Evolutionary conservation across 2,329 filamentous ascomycete species (phyloP).

Genomic region (Sarocladium strictum): DNA sequence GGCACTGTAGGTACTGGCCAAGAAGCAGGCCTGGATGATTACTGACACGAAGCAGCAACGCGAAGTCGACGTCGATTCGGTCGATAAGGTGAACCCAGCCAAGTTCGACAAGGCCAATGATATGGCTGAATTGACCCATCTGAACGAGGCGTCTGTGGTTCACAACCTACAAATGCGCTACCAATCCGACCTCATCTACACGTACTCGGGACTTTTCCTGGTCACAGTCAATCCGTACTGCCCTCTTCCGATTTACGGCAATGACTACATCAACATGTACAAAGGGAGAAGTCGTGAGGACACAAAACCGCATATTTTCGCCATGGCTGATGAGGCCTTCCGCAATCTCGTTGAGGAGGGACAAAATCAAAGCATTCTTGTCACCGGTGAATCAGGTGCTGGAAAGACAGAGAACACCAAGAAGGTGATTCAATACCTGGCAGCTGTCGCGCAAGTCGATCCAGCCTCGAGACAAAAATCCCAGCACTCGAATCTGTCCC

Average conservation of each 20-base stretch:
- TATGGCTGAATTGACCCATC: slow-evolving; percentile 96
- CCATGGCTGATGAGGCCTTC: slow-evolving; percentile 95
- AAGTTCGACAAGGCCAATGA: slow-evolving; percentile 99
- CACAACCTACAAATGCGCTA: slow-evolving; percentile 96
- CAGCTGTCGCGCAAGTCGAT: slow-evolving; percentile 85
- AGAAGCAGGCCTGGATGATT: neutral
- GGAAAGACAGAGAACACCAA: slow-evolving; percentile 99
- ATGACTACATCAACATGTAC: slow-evolving; percentile 98
- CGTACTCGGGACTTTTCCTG: slow-evolving; percentile 93
- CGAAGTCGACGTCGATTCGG: slow-evolving; percentile 76
- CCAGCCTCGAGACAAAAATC: slow-evolving; percentile 56
- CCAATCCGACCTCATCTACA: slow-evolving; percentile 94
- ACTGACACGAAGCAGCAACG: slow-evolving; percentile 56
- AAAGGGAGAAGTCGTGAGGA: slow-evolving; percentile 86
- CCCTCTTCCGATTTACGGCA: slow-evolving; percentile 86
- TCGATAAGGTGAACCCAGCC: slow-evolving; percentile 98
- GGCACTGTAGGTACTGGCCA: slow-evolving; percentile 61
- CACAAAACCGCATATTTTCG: slow-evolving; percentile 94
- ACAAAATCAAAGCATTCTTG: slow-evolving; percentile 92
- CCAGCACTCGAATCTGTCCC: slow-evolving; percentile 77
- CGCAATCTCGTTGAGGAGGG: slow-evolving; percentile 93
- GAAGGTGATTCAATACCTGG: slow-evolving; percentile 97
- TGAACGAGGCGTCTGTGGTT: slow-evolving; percentile 96
- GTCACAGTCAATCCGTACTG: slow-evolving; percentile 98
- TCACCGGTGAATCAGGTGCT: slow-evolving; percentile 95